Base-by-base conservation (phyloP, 345 rosid species). In the Brassica juncea region DNA sequence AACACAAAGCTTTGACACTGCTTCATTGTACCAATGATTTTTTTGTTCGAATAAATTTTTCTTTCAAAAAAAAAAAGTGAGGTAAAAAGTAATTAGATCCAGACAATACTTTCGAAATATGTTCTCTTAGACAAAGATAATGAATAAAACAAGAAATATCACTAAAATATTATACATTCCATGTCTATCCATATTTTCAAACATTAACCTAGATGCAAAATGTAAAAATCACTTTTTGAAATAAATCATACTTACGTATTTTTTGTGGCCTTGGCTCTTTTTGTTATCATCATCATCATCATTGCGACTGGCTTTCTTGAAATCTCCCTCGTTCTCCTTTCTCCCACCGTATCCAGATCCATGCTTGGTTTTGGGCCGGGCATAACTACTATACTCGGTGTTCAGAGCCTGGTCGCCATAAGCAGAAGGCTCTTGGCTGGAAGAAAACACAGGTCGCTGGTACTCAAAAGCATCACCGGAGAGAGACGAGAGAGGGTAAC, bases 351-450 rank as follows among this genome's bases (percentile, higher is more conserved):
- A 77, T 0, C 90, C 87, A 2, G 89, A 82, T n/a, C 84, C 92
- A 10, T 78, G 73, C 35, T 80, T 87, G 71, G 84, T 34, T 11
- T 91, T 85, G 9, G 94, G 89, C 16, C 86, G 86, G 68, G 84
- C 34, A 7, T 92, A 91, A 87, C 94, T 88, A 80, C 87, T 88
- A 89, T 94, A 94, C 81, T 94, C 97, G 30, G 79, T 81, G 44
- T 72, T 68, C 34, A 85, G 89, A 55, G 85, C 90, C 42, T 91
- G 88, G 16, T 89, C 94, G 19, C 34, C 86, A 62, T 90, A 91
- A 55, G 98, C 91, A 27, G 82, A 78, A 39, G 94, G 92, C 72
- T 90, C 89, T 5, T 85, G 76, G 60, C 62, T 10, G 15, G 90
- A 77, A 11, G 91, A 76, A 79, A 80, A 92, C 63, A 84, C 74